phyloP scores from a whole-genome alignment of 1,284 basidiomycete genomes.

The Ustilago bromivora region DNA sequence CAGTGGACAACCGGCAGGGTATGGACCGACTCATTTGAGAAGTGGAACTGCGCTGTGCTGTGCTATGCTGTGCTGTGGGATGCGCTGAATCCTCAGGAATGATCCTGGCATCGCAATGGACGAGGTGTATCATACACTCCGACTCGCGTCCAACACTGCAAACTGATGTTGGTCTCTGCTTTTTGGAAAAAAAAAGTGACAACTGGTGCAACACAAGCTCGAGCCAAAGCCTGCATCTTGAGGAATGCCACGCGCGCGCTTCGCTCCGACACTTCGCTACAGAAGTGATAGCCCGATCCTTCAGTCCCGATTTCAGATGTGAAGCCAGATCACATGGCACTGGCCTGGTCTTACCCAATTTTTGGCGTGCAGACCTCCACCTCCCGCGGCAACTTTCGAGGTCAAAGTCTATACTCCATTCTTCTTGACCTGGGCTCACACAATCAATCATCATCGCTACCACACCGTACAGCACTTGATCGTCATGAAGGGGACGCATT shows the following conservation, averaged over 20 bases:
- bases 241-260: conserved; percentile 38
- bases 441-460: neutral
- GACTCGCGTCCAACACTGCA: conserved; percentile 22
- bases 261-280: conserved; percentile 10
- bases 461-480: neutral
- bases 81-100: conserved; percentile 23
- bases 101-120: conserved; percentile 31
- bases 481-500: conserved; percentile 21
- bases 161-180: conserved; percentile 1
- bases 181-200: neutral
- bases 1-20: neutral
- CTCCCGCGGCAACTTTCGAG: conserved; percentile 10
- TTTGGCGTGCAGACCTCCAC: conserved; percentile 22
- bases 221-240: conserved; percentile 6
- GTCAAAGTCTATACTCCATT: neutral
- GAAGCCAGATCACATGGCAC: neutral
- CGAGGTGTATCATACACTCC: conserved; percentile 15
- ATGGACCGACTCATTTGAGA: neutral
- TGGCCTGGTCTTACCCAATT: conserved; percentile 22
- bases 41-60: conserved; percentile 1
- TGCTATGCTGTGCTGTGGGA: neutral
- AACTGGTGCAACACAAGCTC: neutral
- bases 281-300: neutral
- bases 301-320: neutral
- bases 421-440: neutral